These are phyloP conservation scores for Coprinopsis cinerea DNA, from an alignment of 768 basidiomycete species.

Conservation along the genomic window DNA sequence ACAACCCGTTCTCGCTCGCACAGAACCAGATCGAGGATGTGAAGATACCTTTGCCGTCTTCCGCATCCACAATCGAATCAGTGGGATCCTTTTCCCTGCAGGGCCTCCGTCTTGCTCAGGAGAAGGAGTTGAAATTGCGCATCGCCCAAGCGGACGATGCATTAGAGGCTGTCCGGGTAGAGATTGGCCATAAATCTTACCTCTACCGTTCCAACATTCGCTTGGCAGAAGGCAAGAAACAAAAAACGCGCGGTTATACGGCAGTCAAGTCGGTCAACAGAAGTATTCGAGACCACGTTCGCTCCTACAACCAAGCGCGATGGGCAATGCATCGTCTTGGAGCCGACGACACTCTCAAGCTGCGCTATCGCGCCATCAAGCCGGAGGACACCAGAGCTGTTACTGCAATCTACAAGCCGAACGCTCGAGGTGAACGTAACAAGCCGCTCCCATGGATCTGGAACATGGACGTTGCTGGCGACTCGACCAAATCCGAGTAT, in stretches of 20 bases:
- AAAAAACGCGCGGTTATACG: neutral
- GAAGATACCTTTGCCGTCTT: too few species aligned
- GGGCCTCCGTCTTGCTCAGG: too few species aligned
- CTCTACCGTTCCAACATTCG: too few species aligned
- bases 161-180: too few species aligned
- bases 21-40: too few species aligned
- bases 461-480: neutral
- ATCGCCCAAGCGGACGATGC: too few species aligned
- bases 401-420: neutral
- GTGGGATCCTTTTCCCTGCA: too few species aligned
- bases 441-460: constrained; percentile 2
- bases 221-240: neutral
- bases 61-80: too few species aligned
- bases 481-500: neutral
- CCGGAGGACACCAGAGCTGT: constrained; percentile 1
- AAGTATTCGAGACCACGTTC: neutral
- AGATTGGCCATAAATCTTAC: too few species aligned
- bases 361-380: neutral
- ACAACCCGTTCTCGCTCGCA: too few species aligned
- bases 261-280: neutral
- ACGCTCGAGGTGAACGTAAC: neutral
- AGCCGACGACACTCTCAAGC: neutral
- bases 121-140: too few species aligned
- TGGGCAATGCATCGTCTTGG: neutral
- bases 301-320: neutral